phyloP scores from a whole-genome alignment of 2,329 filamentous ascomycete species.

The Aureobasidium namibiae region DNA sequence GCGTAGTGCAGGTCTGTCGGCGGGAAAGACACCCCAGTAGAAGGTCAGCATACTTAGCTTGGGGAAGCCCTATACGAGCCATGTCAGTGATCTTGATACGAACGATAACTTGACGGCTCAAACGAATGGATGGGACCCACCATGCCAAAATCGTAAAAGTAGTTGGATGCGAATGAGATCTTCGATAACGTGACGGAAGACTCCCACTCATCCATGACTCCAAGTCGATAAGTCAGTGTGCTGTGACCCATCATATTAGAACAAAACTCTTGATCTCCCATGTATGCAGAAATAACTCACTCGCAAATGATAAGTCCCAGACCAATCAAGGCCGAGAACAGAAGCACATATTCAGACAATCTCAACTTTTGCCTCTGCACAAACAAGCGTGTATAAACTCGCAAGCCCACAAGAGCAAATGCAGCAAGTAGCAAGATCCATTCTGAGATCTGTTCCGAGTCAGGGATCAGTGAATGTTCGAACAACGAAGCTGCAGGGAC shows the following conservation, averaged over 20 bases:
- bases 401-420: constrained; percentile 24
- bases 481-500: no score
- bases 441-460: constrained; percentile 5
- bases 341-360: constrained; percentile 24
- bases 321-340: constrained; percentile 25
- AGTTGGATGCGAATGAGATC: constrained; percentile 31
- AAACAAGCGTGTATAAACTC: constrained; percentile 28
- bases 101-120: not conserved
- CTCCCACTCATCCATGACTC: constrained; percentile 25
- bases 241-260: not conserved
- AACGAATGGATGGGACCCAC: not conserved
- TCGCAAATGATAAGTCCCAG: constrained; percentile 30
- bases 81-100: not conserved
- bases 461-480: no score
- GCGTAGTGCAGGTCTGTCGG: constrained; percentile 22
- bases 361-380: constrained; percentile 24
- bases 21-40: constrained; percentile 28
- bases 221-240: constrained; percentile 27
- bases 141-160: constrained; percentile 32
- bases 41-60: constrained; percentile 32
- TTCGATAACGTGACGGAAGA: constrained; percentile 28
- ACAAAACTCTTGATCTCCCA: no score
- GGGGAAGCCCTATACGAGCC: constrained; percentile 21
- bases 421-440: constrained; percentile 23
- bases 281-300: no score